phyloP scores from a whole-genome alignment of 2,329 filamentous ascomycete species.

The Rhinocladiella mackenziei region DNA sequence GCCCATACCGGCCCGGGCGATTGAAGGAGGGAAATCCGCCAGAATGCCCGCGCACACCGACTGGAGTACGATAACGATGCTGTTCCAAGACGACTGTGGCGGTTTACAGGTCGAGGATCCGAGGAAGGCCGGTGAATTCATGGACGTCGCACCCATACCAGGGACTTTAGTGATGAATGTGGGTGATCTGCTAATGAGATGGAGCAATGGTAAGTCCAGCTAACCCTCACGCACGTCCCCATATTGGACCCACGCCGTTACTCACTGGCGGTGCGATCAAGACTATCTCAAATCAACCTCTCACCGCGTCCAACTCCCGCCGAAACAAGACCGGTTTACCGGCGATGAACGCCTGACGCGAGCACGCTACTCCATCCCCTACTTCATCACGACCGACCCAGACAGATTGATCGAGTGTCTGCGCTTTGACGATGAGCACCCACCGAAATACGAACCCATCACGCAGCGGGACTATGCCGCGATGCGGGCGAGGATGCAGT shows the following conservation, averaged over 20 bases:
- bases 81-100: conserved; percentile 47
- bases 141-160: conserved; percentile 76
- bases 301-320: conserved; percentile 42
- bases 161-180: conserved; percentile 53
- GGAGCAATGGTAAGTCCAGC: no score
- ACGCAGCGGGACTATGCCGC: conserved; percentile 37
- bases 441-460: conserved; percentile 51
- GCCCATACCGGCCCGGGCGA: conserved; percentile 35
- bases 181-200: conserved; percentile 51
- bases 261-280: no score
- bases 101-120: conserved; percentile 53
- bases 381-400: conserved; percentile 33
- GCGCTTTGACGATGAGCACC: conserved; percentile 40
- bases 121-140: conserved; percentile 70
- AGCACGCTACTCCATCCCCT: conserved; percentile 34
- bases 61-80: conserved; percentile 46
- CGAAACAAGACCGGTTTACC: no score
- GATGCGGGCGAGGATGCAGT: no score
- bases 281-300: conserved; percentile 50
- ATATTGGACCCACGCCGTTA: no score
- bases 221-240: no score
- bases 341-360: conserved; percentile 30
- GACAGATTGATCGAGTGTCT: conserved; percentile 43
- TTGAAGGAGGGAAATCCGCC: conserved; percentile 31
- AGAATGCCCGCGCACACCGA: conserved; percentile 38